Evolutionary conservation across 2,329 filamentous ascomycete species (phyloP).

Genomic region (Blastomyces emzantsi): DNA sequence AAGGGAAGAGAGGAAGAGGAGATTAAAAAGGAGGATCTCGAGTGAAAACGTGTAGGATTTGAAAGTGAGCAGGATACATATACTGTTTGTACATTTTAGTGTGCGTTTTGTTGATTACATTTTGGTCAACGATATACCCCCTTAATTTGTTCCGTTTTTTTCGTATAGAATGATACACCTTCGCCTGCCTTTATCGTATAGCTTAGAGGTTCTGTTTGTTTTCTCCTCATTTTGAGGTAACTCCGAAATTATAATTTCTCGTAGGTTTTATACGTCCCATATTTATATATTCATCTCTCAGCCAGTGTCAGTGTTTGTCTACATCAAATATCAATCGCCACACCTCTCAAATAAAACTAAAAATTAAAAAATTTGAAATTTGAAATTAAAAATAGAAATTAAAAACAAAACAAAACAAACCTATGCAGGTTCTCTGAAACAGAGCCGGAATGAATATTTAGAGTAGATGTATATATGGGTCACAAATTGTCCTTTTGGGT

Average conservation of each 20-base stretch:
- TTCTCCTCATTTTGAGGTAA: neutral
- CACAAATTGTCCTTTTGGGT: neutral
- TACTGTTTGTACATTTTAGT: neutral
- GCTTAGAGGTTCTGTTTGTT: neutral
- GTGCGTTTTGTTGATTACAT: neutral
- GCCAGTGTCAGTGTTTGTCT: neutral
- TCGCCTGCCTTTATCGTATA: neutral
- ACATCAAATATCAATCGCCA: no score
- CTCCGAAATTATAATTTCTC: neutral
- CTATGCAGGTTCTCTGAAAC: no score
- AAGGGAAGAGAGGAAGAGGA: neutral
- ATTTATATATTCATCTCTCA: neutral
- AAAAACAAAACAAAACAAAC: no score
- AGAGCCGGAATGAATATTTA: neutral
- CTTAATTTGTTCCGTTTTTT: neutral
- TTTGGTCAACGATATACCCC: neutral
- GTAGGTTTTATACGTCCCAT: neutral
- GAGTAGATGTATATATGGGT: neutral
- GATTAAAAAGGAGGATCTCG: neutral
- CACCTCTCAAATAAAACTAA: no score
- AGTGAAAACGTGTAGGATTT: slow-evolving; percentile 4
- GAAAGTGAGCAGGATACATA: neutral
- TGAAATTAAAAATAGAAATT: no score
- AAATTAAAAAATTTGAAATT: no score
- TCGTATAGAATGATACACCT: neutral